Percentiles rank a stretch among this genome's conserved stretches.
phyloP scores from a whole-genome alignment of 768 basidiomycete species.

The Tylopilus felleus region DNA sequence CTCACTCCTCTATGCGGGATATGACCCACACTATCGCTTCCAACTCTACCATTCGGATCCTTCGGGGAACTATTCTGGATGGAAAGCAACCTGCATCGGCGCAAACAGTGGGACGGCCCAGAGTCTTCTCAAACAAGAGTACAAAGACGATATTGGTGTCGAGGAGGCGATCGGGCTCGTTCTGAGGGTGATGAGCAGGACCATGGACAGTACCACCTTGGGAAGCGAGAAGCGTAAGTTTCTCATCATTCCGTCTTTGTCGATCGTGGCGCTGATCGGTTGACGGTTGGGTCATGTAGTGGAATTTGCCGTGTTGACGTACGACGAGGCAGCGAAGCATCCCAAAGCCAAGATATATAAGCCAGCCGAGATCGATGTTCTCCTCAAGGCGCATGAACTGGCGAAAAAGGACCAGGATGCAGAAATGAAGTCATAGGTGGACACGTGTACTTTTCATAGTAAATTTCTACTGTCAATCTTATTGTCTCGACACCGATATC shows the following conservation, averaged over 20 bases:
- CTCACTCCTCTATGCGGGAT: slow-evolving; percentile 93
- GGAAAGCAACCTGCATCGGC: slow-evolving; percentile 99
- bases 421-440: slow-evolving; percentile 60
- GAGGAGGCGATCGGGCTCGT: slow-evolving; percentile 92
- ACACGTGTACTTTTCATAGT: slow-evolving; percentile 13
- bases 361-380: slow-evolving; percentile 82
- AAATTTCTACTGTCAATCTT: not conserved
- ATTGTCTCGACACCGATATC: not conserved
- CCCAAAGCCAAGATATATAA: slow-evolving; percentile 91
- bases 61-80: slow-evolving; percentile 96
- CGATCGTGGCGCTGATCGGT: not conserved
- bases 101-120: slow-evolving; percentile 97
- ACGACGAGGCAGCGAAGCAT: slow-evolving; percentile 71
- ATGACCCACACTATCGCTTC: slow-evolving; percentile 93
- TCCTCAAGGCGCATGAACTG: slow-evolving; percentile 74
- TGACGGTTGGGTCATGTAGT: slow-evolving; percentile 47
- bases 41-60: slow-evolving; percentile 99
- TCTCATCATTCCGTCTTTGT: slow-evolving; percentile 21
- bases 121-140: slow-evolving; percentile 95
- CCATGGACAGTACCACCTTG: slow-evolving; percentile 97
- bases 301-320: slow-evolving; percentile 91
- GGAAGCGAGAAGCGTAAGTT: slow-evolving; percentile 91
- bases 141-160: slow-evolving; percentile 89
- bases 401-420: slow-evolving; percentile 85
- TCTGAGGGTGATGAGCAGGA: slow-evolving; percentile 96